Conservation (phyloP, 306 rosid species). For the Echinosophora koreensis region DNA sequence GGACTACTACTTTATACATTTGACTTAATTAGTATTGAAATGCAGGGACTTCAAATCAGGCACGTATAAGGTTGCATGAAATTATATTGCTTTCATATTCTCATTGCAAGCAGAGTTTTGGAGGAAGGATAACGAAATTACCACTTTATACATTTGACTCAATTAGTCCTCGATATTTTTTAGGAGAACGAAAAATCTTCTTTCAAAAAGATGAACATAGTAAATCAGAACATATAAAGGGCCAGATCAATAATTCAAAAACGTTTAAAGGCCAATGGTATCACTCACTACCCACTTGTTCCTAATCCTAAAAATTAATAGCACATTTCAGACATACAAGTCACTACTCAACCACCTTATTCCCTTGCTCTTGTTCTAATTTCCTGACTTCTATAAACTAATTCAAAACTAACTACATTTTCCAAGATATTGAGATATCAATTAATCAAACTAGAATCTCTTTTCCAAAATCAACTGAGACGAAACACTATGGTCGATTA, state of each 20-base stretch:
- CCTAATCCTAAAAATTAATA: slow-evolving; percentile 10
- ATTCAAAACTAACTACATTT: neutral
- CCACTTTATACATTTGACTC: neutral
- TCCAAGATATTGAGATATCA: neutral
- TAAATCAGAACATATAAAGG: slow-evolving; percentile 9
- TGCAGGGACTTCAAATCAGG: neutral
- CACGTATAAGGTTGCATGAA: neutral
- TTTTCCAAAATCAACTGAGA: neutral
- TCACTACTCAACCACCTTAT: neutral
- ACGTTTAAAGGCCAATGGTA: slow-evolving; percentile 6
- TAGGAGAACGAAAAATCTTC: slow-evolving; percentile 2
- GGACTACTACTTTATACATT: neutral
- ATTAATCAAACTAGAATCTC: neutral
- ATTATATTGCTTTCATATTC: neutral
- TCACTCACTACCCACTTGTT: neutral
- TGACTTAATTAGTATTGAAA: neutral
- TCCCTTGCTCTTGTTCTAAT: slow-evolving; percentile 14
- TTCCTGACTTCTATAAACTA: neutral
- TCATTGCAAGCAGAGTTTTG: neutral
- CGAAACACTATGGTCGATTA: neutral
- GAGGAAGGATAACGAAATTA: neutral
- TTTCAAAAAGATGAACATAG: slow-evolving; percentile 16
- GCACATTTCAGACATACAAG: neutral
- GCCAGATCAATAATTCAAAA: neutral
- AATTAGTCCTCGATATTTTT: neutral